A percentile compares a stretch with the other conserved stretches of the same genome.
These are phyloP conservation scores for Sporothrix sp. DNA, from an alignment of 2,329 filamentous ascomycete genomes.

Conservation along the genomic window DNA sequence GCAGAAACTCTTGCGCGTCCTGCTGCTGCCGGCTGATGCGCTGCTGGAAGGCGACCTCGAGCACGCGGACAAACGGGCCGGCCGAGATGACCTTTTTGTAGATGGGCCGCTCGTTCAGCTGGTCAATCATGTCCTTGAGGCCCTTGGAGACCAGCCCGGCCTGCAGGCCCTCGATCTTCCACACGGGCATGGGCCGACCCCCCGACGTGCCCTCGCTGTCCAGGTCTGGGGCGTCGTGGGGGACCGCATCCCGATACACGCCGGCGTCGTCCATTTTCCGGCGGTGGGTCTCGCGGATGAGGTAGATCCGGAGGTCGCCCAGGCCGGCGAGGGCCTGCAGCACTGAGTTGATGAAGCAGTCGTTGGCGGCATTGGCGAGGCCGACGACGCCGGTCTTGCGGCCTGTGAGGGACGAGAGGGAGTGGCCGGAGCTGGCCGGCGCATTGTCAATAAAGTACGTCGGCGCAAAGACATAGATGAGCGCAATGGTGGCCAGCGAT, in stretches of 20 bases:
- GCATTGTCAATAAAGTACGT: constrained; percentile 91
- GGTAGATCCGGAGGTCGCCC: constrained; percentile 77
- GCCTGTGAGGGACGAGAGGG: constrained; percentile 20
- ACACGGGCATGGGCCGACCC: constrained; percentile 35
- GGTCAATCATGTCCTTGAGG: constrained; percentile 85
- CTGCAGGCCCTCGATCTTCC: constrained; percentile 61
- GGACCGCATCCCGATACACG: constrained; percentile 59
- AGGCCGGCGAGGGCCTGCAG: constrained; percentile 87
- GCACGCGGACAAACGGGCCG: constrained; percentile 66
- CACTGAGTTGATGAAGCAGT: constrained; percentile 94
- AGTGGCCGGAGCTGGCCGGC: constrained; percentile 36
- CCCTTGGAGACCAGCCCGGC: constrained; percentile 74
- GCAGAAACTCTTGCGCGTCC: constrained; percentile 94
- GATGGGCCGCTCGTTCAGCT: constrained; percentile 85
- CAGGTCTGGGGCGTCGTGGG: constrained; percentile 24
- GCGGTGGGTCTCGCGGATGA: constrained; percentile 84
- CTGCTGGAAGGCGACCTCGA: constrained; percentile 81
- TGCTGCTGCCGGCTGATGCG: constrained; percentile 91
- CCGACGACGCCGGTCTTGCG: constrained; percentile 85
- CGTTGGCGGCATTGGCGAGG: constrained; percentile 82
- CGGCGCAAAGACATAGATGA: constrained; percentile 97
- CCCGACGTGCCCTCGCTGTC: constrained; percentile 6
- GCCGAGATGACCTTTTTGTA: constrained; percentile 91
- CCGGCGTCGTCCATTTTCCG: constrained; percentile 67
- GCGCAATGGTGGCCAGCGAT: constrained; percentile 84